phyloP scores from a whole-genome alignment of 805 yeast genomes.

The Saccharomycodes ludwigii region DNA sequence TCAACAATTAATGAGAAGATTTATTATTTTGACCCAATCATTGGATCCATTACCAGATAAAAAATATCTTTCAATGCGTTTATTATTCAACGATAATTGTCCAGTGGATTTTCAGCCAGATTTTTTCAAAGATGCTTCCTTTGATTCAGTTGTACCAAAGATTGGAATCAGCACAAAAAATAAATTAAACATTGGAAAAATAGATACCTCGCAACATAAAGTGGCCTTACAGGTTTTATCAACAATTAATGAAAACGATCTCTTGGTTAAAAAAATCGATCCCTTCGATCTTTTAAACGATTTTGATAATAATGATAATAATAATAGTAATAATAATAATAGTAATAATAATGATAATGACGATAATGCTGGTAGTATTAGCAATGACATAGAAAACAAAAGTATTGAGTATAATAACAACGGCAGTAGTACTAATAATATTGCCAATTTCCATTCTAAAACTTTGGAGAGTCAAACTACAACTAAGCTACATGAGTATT shows the following conservation, averaged over 20 bases:
- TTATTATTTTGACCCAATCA: constrained; percentile 41
- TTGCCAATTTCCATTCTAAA: constrained; percentile 1
- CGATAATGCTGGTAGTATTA: neutral
- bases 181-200: constrained; percentile 18
- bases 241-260: constrained; percentile 14
- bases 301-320: constrained; percentile 1
- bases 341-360: neutral
- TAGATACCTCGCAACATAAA: constrained; percentile 23
- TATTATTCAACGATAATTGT: constrained; percentile 35
- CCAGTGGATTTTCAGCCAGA: constrained; percentile 39
- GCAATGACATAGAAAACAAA: too few relatives aligned
- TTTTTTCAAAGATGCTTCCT: constrained; percentile 32
- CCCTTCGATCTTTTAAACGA: constrained; percentile 17
- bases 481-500: constrained; percentile 16
- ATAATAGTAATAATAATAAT: neutral
- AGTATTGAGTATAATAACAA: too few relatives aligned
- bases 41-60: constrained; percentile 38
- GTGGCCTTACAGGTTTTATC: constrained; percentile 22
- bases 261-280: constrained; percentile 15
- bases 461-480: constrained; percentile 23
- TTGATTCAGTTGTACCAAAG: constrained; percentile 24
- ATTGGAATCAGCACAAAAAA: constrained; percentile 15
- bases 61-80: constrained; percentile 34
- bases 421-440: too few relatives aligned
- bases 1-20: constrained; percentile 37